phyloP scores from a whole-genome alignment of 441 rosid species.

The Heliophila coronopifolia region DNA sequence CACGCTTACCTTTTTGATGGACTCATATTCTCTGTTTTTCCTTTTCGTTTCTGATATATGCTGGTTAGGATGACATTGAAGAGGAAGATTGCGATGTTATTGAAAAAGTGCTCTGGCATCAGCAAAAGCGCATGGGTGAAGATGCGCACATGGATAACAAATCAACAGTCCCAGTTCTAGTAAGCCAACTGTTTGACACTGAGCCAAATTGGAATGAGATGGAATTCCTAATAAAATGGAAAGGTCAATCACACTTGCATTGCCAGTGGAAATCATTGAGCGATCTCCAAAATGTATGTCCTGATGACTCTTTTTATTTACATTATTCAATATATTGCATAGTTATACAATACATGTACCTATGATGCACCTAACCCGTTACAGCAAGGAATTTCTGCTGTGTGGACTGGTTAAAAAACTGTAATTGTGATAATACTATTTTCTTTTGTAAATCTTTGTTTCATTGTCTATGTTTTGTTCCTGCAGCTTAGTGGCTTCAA shows the following conservation, averaged over 20 bases:
- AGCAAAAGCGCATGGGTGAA: conserved; percentile 79
- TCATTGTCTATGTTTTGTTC: conserved; percentile 14
- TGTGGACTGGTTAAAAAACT: neutral
- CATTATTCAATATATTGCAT: conserved; percentile 13
- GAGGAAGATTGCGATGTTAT: conserved; percentile 93
- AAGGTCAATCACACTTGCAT: conserved; percentile 97
- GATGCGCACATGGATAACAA: conserved; percentile 52
- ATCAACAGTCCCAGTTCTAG: conserved; percentile 64
- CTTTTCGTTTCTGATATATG: conserved; percentile 13
- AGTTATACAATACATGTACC: neutral
- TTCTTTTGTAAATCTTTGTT: conserved; percentile 13
- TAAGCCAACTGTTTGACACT: conserved; percentile 68
- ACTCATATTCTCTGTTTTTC: conserved; percentile 4
- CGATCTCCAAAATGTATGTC: conserved; percentile 81
- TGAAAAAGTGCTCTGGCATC: conserved; percentile 98
- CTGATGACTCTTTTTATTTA: conserved; percentile 15
- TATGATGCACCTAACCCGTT: neutral
- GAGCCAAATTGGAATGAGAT: conserved; percentile 83
- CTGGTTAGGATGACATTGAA: conserved; percentile 76
- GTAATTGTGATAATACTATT: conserved; percentile 1
- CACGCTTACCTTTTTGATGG: neutral
- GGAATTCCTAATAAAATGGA: conserved; percentile 97
- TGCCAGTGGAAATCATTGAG: conserved; percentile 90
- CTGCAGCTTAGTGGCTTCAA: conserved; percentile 95
- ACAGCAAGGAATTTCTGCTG: neutral